A percentile compares a stretch with the other conserved stretches of the same genome.
Conservation (phyloP, 805 yeast genomes). For the Suhomyces kilbournensis region DNA sequence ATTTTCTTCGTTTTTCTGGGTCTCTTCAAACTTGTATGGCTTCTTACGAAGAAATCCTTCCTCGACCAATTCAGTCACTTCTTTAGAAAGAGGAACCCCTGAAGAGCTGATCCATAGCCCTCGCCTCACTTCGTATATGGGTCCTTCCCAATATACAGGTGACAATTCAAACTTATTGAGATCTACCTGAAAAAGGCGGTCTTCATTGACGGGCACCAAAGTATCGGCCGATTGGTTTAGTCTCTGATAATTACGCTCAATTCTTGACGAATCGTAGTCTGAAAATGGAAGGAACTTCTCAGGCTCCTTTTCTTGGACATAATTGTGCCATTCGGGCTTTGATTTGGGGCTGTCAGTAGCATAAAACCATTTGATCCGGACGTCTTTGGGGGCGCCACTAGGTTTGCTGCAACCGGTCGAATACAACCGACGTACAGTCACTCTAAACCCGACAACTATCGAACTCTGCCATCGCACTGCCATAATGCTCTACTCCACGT, state of each 20-base stretch:
- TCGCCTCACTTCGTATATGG: slow-evolving; percentile 74
- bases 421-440: not conserved
- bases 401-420: not conserved
- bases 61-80: slow-evolving; percentile 59
- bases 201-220: slow-evolving; percentile 71
- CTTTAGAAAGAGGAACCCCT: slow-evolving; percentile 51
- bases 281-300: slow-evolving; percentile 67
- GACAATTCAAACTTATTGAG: slow-evolving; percentile 48
- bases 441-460: not conserved
- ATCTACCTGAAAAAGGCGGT: slow-evolving; percentile 72
- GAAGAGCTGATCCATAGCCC: slow-evolving; percentile 77
- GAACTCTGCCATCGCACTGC: not conserved
- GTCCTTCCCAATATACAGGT: slow-evolving; percentile 89
- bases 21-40: slow-evolving; percentile 6
- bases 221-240: not conserved
- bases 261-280: slow-evolving; percentile 52
- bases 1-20: not conserved
- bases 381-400: not conserved
- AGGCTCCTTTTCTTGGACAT: slow-evolving; percentile 50
- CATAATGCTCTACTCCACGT: not conserved
- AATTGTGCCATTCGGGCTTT: slow-evolving; percentile 62
- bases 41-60: slow-evolving; percentile 40
- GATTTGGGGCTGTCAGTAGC: slow-evolving; percentile 74
- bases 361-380: slow-evolving; percentile 62
- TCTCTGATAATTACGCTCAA: slow-evolving; percentile 51